Evolutionary conservation across 768 basidiomycete genomes (phyloP).

Genomic region (Infundibulicybe gibba): DNA sequence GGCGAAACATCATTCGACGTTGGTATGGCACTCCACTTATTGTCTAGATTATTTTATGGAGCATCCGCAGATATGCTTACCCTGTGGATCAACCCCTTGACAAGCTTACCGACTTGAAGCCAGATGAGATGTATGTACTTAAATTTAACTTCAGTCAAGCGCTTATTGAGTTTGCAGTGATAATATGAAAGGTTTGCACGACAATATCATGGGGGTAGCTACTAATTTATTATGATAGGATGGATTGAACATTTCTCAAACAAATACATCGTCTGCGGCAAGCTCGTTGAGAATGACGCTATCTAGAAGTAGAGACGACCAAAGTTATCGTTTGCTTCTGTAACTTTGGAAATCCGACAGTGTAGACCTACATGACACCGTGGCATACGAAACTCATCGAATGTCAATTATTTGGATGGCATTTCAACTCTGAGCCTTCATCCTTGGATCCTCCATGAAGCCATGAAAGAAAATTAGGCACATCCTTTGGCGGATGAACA

Average conservation of each 20-base stretch:
- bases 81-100: constrained; percentile 85
- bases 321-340: constrained; percentile 7
- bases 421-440: not conserved
- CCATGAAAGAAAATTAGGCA: not conserved
- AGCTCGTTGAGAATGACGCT: constrained; percentile 77
- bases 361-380: too few relatives aligned
- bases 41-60: not conserved
- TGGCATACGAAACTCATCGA: too few relatives aligned
- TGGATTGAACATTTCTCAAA: constrained; percentile 94
- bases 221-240: constrained; percentile 36
- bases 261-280: constrained; percentile 91
- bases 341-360: not conserved
- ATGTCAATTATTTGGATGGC: too few relatives aligned
- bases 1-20: constrained; percentile 96
- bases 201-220: not conserved
- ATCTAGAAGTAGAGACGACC: constrained; percentile 25
- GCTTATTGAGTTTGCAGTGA: constrained; percentile 47
- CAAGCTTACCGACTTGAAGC: constrained; percentile 71
- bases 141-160: not conserved
- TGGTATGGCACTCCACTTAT: constrained; percentile 50
- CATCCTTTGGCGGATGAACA: not conserved
- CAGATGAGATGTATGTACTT: constrained; percentile 73
- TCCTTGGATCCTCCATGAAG: not conserved
- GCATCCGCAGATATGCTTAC: constrained; percentile 78
- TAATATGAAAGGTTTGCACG: constrained; percentile 79